Percentiles rank a stretch among this genome's conserved stretches.
Conservation (phyloP, 306 rosid species). For the Luffa aegyptiaca region DNA sequence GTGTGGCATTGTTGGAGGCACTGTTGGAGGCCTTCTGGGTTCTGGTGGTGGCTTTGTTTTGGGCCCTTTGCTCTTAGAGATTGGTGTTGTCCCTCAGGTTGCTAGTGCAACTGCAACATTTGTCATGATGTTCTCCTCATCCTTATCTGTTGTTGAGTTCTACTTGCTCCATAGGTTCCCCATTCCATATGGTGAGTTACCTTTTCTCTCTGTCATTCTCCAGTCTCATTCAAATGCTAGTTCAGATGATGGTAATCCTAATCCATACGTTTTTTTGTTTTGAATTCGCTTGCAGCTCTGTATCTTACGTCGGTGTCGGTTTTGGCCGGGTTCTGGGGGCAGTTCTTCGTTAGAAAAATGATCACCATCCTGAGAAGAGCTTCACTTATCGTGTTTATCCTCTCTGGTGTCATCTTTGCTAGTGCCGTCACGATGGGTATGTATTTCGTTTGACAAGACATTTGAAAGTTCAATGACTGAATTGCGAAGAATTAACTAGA, state of each 20-base stretch:
- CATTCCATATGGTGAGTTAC: constrained; percentile 57
- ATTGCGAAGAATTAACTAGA: neutral
- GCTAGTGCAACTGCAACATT: constrained; percentile 94
- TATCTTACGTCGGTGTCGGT: constrained; percentile 54
- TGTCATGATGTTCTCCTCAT: constrained; percentile 84
- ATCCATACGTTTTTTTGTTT: neutral
- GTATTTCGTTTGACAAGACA: neutral
- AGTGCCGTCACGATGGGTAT: constrained; percentile 89
- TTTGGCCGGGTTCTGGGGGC: constrained; percentile 87
- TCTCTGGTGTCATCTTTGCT: constrained; percentile 73
- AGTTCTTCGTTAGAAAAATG: constrained; percentile 48
- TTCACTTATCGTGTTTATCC: constrained; percentile 72
- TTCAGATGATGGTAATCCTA: neutral
- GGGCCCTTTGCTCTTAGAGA: constrained; percentile 84
- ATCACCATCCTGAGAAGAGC: constrained; percentile 48
- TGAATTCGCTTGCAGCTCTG: constrained; percentile 38
- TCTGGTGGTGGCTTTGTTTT: constrained; percentile 86
- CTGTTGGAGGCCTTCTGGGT: constrained; percentile 79
- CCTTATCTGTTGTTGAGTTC: constrained; percentile 75
- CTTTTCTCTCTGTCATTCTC: neutral
- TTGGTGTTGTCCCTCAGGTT: constrained; percentile 89
- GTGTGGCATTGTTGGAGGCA: constrained; percentile 71
- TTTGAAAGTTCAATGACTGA: neutral
- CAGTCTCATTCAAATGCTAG: neutral
- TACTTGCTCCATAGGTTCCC: constrained; percentile 81